Percentiles rank a stretch among this genome's conserved stretches.
phyloP scores from a whole-genome alignment of 2,329 filamentous ascomycete species.

The Cyclaneusma minus region DNA sequence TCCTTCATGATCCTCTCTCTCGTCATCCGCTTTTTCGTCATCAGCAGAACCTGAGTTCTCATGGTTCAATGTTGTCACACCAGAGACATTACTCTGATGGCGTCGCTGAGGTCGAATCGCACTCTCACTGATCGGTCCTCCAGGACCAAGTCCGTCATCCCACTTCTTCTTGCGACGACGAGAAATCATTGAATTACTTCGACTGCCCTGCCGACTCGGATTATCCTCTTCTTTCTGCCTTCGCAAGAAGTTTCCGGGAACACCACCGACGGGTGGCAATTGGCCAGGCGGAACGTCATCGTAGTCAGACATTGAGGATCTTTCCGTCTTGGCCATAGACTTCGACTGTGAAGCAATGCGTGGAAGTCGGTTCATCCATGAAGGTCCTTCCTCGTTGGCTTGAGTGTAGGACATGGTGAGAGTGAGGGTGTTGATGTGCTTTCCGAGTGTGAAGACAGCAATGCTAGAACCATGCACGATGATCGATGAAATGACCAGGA shows the following conservation, averaged over 20 bases:
- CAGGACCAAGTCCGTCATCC: conserved; percentile 59
- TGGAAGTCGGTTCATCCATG: conserved; percentile 91
- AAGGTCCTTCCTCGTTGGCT: conserved; percentile 72
- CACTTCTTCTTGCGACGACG: conserved; percentile 51
- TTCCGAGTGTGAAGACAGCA: conserved; percentile 92
- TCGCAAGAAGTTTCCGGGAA: conserved; percentile 65
- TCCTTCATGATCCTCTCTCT: conserved; percentile 14
- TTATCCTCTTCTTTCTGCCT: conserved; percentile 66
- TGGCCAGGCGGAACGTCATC: conserved; percentile 47
- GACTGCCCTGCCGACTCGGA: conserved; percentile 34
- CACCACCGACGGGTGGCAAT: conserved; percentile 54
- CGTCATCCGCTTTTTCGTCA: conserved; percentile 15
- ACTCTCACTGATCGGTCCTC: conserved; percentile 78
- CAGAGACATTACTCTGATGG: conserved; percentile 14
- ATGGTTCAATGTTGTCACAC: conserved; percentile 16
- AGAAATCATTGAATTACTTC: conserved; percentile 43
- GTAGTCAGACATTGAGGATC: conserved; percentile 41
- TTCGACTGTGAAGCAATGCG: conserved; percentile 50
- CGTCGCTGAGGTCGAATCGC: conserved; percentile 58
- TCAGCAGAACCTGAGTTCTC: conserved; percentile 13
- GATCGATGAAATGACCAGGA: conserved; percentile 88
- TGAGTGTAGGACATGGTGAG: conserved; percentile 94
- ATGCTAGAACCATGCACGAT: conserved; percentile 95
- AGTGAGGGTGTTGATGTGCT: conserved; percentile 92
- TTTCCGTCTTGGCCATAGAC: conserved; percentile 62